Base-by-base conservation (phyloP, 1,284 basidiomycete species). In the Anthracocystis setariae region DNA sequence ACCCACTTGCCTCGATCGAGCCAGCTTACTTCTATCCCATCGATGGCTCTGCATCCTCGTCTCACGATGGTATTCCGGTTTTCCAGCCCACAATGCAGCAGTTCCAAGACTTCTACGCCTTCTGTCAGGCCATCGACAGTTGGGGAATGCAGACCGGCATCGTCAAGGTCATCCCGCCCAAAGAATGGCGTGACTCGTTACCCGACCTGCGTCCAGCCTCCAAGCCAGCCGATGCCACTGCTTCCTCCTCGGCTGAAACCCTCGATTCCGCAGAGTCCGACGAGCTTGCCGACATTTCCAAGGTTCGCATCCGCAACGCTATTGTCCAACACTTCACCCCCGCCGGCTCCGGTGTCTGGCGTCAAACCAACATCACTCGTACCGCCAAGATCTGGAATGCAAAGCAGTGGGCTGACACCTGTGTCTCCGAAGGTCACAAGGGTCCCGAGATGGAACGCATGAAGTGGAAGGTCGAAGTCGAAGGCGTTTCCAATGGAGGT, bases 91-190 rank as follows among this genome's bases (percentile, higher is more conserved):
- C 80, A 18, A 78, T 81, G 75, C 73, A 70, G 44, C 73, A 81
- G 46, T 82, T 82, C 45, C 45, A 56, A 15, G 79, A 82, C 71
- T 82, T 82, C 43, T 79, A 82, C 46, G 67, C 72, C 13, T 77
- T 73, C 58, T 81, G 78, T 55, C 62, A 77, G 32, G 74, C 73
- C 33, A 76, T 82, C 56, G 79, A 82, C 61, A 52, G 46, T 8
- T 82, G 79, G 78, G 81, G 81, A 33, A 82, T 82, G 81, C 63
- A 71, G 23, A 68, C 58, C 29, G 81, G 81, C 29, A 82, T 82
- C 45, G 76, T 82, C 64, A 82, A 82, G 43, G 58, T 82, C 21
- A 60, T 82, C 8, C 78, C 81, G 3, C 81, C 81, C 12, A 54
- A 66, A 20, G 78, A 77, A 51, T 82, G 81, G 81, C 52, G 45